Base-by-base conservation (phyloP, 208 protist genomes). In the Crithidia fasciculata region DNA sequence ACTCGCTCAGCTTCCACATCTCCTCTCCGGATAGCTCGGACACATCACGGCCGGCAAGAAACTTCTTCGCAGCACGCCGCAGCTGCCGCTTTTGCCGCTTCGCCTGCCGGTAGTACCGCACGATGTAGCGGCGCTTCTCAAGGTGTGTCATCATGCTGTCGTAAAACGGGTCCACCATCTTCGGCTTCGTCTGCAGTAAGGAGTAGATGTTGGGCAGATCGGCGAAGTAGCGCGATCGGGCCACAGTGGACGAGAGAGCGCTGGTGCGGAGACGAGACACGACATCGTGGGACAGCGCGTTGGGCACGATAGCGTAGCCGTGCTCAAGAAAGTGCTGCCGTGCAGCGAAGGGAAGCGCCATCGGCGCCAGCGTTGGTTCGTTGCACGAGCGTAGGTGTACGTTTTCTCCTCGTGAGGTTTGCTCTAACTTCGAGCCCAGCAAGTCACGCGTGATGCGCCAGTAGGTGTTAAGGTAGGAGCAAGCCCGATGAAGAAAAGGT, bases 261-360 rank as follows among this genome's bases (percentile, higher is more conserved):
- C 76, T 75, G 8, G 44, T 59, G 40, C 90, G 82, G 16, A 95
- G 37, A n/a, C 56, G 64, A 12, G 82, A 71, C 40, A 85, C 78
- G 36, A 89, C 41, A 7, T 72, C 61, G 10, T 28, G 45, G 0
- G 57, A 56, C 19, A 96, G 44, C 12, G 72, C 82, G 66, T 80
- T 69, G 8, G 84, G 89, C 12, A 96, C 16, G 73, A 96, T 78
- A 37, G 89, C 92, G 58, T 95, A 95, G 45, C 92, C 92, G 36
- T 92, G 57, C 65, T 89, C 80, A 54, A 94, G 78, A 76, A 90
- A 96, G 18, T 85, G 82, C 68, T 94, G 87, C 36, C 90, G 85
- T 45, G 85, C 85, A 13, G 84, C 75, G 68, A 90, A 79, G 8
- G 80, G 83, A 10, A 93, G 63, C 8, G 44, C 28, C 28, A 28